Base-by-base conservation (phyloP, 1,284 basidiomycete genomes). In the Pisolithus thermaeus region DNA sequence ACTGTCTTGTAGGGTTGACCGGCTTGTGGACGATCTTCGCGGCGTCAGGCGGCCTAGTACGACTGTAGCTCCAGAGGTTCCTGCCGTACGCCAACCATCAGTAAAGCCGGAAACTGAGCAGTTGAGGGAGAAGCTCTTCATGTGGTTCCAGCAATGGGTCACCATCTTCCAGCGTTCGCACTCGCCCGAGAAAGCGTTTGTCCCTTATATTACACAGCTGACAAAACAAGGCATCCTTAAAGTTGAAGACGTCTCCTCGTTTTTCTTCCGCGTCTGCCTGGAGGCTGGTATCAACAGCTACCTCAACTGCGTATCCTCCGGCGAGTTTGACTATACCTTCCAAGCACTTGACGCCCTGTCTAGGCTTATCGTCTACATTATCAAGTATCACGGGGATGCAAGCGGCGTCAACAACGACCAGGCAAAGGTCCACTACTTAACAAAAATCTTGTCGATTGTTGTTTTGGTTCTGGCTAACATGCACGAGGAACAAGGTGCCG, bases 381-480 rank as follows among this genome's bases (percentile, higher is more conserved):
- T 99, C 82, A 99, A 99, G 75, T 98, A 99, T 68, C 96, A 99
- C 60, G 94, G 92, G 23, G 96, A 98, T 68, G 89, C 88, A 47
- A 86, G 79, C 12, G 91, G 89, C 30, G 78, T 88, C 56, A 90
- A 93, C 72, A 91, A 92, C 61, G 90, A 94, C 62, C 90, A 92
- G 61, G 90, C 92, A 20, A 97, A 98, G 70, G 91, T 95, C 23
- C 90, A 97, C 65, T 99, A 99, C 72, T 77, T 97, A 64, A 95
- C 94, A 58, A 99, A 99, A 77, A 97, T 99, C 55, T 73, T 99
- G 52, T 97, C 95, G 8, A 99, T 99, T 69, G 89, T 98, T 65
- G 92, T 98, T 42, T 83, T 99, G 55, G 94, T 97, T 36, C 75
- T 99, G 47, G 93, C 97, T 39, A 92, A 95, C 63, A 82, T 90